These are phyloP conservation scores for Rhytidiadelphus loreus DNA, from an alignment of 225 moss, liverwort and hornwort genomes.

Conservation along the genomic window DNA sequence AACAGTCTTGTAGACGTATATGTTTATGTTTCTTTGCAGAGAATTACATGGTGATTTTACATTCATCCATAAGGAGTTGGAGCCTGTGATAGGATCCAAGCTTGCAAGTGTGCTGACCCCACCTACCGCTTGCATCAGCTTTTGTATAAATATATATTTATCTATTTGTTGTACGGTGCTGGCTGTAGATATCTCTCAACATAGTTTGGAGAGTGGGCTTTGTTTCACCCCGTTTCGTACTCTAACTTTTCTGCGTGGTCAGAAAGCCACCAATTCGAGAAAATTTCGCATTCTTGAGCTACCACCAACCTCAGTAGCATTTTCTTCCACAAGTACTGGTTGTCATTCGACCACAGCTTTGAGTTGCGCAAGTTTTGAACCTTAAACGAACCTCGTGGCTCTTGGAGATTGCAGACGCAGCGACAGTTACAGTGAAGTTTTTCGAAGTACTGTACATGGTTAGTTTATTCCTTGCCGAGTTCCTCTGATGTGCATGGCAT, in stretches of 20 bases:
- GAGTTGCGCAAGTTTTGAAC: not conserved
- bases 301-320: not conserved
- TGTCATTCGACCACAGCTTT: not conserved
- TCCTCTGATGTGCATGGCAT: not conserved
- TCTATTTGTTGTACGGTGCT: not conserved
- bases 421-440: not conserved
- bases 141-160: constrained; percentile 15
- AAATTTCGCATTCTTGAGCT: not conserved
- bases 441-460: not conserved
- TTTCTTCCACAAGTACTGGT: not conserved
- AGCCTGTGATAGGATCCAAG: constrained; percentile 20
- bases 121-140: constrained; percentile 8
- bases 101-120: constrained; percentile 15
- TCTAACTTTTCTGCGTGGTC: not conserved
- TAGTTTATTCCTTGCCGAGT: not conserved
- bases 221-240: not conserved
- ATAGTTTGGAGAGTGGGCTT: not conserved
- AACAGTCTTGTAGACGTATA: constrained; percentile 2
- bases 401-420: not conserved
- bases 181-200: not conserved
- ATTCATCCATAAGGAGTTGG: constrained; percentile 33
- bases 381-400: not conserved
- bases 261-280: not conserved
- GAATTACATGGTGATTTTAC: constrained; percentile 8
- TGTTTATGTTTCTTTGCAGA: not conserved